Evolutionary conservation across 2,329 filamentous ascomycete species (phyloP).

Genomic region (Penicillium sp.): DNA sequence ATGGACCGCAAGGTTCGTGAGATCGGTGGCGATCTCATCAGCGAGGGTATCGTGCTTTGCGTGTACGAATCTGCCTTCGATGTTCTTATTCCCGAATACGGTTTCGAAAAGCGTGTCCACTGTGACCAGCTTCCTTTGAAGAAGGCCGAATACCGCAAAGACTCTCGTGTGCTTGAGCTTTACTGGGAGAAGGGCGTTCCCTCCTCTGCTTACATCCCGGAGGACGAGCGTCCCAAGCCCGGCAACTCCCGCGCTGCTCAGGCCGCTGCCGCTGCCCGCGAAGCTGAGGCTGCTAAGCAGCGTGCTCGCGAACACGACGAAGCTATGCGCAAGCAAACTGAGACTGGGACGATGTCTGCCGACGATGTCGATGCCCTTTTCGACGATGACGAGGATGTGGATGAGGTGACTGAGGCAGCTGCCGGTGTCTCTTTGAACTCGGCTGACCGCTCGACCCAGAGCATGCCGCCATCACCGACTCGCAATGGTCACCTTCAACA

Average conservation of each 20-base stretch:
- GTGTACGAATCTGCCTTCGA: constrained; percentile 99
- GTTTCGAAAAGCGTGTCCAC: constrained; percentile 98
- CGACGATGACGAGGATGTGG: constrained; percentile 83
- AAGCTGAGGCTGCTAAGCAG: constrained; percentile 78
- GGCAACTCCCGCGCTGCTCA: constrained; percentile 71
- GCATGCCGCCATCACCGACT: constrained; percentile 86
- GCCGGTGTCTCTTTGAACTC: constrained; percentile 80
- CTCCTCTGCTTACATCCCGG: constrained; percentile 91
- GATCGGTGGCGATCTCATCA: constrained; percentile 85
- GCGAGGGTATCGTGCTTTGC: constrained; percentile 91
- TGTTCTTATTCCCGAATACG: constrained; percentile 95
- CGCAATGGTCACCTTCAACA: constrained; percentile 68
- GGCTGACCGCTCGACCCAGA: constrained; percentile 83
- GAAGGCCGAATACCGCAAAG: constrained; percentile 99
- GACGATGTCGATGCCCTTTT: constrained; percentile 95
- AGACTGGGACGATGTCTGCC: constrained; percentile 89
- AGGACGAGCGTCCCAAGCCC: constrained; percentile 91
- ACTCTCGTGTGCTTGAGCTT: constrained; percentile 87
- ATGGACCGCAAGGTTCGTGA: constrained; percentile 92
- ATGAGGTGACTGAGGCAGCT: constrained; percentile 85
- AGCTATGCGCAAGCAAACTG: constrained; percentile 85
- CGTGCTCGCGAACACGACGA: constrained; percentile 85
- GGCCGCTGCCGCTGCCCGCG: constrained; percentile 71
- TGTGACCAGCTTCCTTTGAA: constrained; percentile 95
- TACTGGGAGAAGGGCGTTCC: constrained; percentile 99